Base-by-base conservation (phyloP, 2,329 filamentous ascomycete genomes). In the Basipetospora chlamydospora region DNA sequence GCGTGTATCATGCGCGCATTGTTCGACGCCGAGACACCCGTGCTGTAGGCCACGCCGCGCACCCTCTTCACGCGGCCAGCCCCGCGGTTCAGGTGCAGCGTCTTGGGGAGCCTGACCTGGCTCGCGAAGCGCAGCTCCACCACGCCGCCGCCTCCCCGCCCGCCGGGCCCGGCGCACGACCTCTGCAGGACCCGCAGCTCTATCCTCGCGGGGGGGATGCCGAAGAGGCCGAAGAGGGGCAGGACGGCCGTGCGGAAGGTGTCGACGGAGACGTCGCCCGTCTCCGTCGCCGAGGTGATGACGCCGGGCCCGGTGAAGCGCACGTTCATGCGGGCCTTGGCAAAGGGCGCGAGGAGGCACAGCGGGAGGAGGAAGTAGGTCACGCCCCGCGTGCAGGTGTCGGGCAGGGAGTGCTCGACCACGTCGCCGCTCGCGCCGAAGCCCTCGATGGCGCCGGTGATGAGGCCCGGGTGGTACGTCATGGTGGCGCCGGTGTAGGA, bases 1-100 rank as follows among this genome's bases (percentile, higher is more conserved):
- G 80, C 74, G 50, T 94, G 83, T 50, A 96, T 98, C 82, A 95
- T 92, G 44, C 90, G 72, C 43, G 80, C 83, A 54, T 96, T 98
- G 56, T 95, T 95, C 34, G 80, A 86, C 0, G 83, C 88, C 9
- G 83, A 82, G 1, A 96, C 87, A 32, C 92, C 90, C 1, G 84
- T 86, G 38, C 82, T 81, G 58, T 96, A 98, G 33, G 90, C 87
- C 29, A 98, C 90, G 41, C 90, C 90, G 39, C 88, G 72, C 45
- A 98, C 81, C 47, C 77, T 76, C 68, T 86, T 88, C 49, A 98
- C 80, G 39, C 83, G 69, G 6, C 90, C 90, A 0, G 87, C 76
- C 43, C 74, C 81, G 47, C 92, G 69, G 54, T 79, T 70, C 38
- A 95, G 60, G 57, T 98, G 90, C 53, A 98, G 64, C 26, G 90